Base-by-base conservation (phyloP, 192 early-diverging fungal genomes). In the Linnemannia elongata region DNA sequence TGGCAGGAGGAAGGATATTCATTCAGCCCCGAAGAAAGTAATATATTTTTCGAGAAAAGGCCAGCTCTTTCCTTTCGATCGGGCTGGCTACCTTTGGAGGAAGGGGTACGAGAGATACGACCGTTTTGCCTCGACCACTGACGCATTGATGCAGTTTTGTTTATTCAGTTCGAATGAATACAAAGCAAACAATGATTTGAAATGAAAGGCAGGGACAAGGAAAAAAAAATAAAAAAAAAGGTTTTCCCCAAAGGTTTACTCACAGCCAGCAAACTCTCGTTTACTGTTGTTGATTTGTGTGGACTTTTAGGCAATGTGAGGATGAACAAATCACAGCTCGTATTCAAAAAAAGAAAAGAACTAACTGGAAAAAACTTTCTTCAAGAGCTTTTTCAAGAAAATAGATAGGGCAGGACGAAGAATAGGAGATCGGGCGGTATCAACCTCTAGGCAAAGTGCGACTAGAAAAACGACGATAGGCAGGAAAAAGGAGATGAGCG, bases 351-450 rank as follows among this genome's bases (percentile, higher is more conserved):
- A 57, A 5, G 33, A 3, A 27, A 13, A 33, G 17, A 52, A 52
- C 49, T 52, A 52, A 52, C 17, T 4, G 6, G 33, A 66, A 10
- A 30, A 33, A 66, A 66, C n/a, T 24, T 30, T 66, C 1, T 9
- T 66, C 55, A 66, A 66, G 60, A 66, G 27, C 60, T 66, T 33
- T 60, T 66, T 33, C 60, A 66, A 10, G 60, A 63, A 63, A 63
- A 63, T 63, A 63, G 57, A 63, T 63, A 63, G 27, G 57, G n/a
- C n/a, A 30, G 27, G 10, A 44, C 6, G 42, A n/a, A n/a, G n/a
- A n/a, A n/a, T n/a, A n/a, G n/a, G n/a, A n/a, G n/a, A n/a, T n/a
- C n/a, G n/a, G n/a, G n/a, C n/a, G n/a, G n/a, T n/a, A n/a, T n/a
- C n/a, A n/a, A n/a, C n/a, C n/a, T n/a, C n/a, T 45, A 13, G 15